Percentiles rank a stretch among this genome's conserved stretches.
Conservation (phyloP, 306 rosid genomes). For the Glycine tomentella region DNA sequence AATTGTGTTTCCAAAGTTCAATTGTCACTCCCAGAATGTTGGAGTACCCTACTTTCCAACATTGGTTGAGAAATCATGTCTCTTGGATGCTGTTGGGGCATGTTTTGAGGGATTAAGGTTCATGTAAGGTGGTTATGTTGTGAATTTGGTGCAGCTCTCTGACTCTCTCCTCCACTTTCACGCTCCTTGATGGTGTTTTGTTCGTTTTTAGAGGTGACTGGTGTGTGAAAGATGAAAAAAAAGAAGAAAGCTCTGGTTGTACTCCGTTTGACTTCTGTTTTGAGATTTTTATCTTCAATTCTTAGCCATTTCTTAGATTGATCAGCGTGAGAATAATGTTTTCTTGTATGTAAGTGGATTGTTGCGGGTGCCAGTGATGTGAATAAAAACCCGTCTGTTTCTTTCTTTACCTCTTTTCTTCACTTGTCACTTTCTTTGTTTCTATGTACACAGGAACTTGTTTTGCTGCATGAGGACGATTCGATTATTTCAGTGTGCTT, state of each 20-base stretch:
- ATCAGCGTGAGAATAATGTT: constrained; percentile 63
- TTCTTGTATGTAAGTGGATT: constrained; percentile 66
- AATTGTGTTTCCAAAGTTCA: constrained; percentile 39
- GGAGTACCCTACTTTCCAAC: constrained; percentile 44
- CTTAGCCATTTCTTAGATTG: constrained; percentile 66
- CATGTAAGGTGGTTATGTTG: constrained; percentile 19
- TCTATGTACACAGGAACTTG: neutral
- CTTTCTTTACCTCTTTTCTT: constrained; percentile 27
- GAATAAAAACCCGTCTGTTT: constrained; percentile 66
- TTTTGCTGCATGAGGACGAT: constrained; percentile 9
- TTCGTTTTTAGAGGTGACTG: constrained; percentile 47
- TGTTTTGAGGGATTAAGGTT: constrained; percentile 33
- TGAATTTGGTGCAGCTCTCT: constrained; percentile 38
- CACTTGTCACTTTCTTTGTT: constrained; percentile 10
- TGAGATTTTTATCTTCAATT: constrained; percentile 57
- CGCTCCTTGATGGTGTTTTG: constrained; percentile 48
- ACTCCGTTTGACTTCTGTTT: constrained; percentile 48
- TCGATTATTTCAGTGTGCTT: constrained; percentile 37
- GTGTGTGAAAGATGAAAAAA: constrained; percentile 51
- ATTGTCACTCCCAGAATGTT: constrained; percentile 49
- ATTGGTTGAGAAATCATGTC: neutral
- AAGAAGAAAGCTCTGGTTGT: constrained; percentile 46
- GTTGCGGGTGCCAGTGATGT: constrained; percentile 70
- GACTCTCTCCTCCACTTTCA: constrained; percentile 48
- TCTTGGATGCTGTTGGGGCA: neutral